Base-by-base conservation (phyloP, 345 rosid genomes). In the Aegle marmelos region DNA sequence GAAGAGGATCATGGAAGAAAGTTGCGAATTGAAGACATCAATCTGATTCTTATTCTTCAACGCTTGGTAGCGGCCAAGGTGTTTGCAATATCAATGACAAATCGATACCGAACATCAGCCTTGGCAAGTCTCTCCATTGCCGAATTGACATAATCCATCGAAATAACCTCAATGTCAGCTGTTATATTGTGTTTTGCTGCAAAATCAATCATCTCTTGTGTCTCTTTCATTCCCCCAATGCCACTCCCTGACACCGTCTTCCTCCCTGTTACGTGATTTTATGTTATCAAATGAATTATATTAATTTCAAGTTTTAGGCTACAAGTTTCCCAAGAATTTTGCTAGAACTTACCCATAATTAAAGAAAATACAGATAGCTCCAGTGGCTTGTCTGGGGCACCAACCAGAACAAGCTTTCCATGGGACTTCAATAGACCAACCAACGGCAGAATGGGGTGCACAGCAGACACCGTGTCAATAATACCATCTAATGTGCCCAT, bases 341-440 rank as follows among this genome's bases (percentile, higher is more conserved):
- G 56, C 5, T 5, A 50, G 56, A 50, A 50, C n/a, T 57, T 83
- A 88, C 88, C 90, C 54, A 67, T 56, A 30, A 87, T 75, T 41
- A 87, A 25, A 19, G 90, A 86, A 21, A 85, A 77, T 27, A 84
- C 68, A 6, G 85, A 79, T 66, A 87, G 74, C 71, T 89, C 86
- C 6, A 83, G 73, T 8, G 88, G 87, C 77, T 60, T 76, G 24
- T 80, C 78, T 0, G 89, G 90, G 4, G 81, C 90, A 28, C 90
- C 88, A 25, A 87, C 86, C 21, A 81, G 31, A 10, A 82, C 79
- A 57, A 88, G 78, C 50, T 86, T 86, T 13, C 90, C 89, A 4
- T 87, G 53, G 16, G 61, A 70, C 33, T 80, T 89, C 65, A 87
- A 58, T 19, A 87, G 77, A 66, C 76, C 82, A 19, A 89, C 21